These are phyloP conservation scores for Petrea volubilis DNA, from an alignment of 257 asterid species.

Conservation along the genomic window DNA sequence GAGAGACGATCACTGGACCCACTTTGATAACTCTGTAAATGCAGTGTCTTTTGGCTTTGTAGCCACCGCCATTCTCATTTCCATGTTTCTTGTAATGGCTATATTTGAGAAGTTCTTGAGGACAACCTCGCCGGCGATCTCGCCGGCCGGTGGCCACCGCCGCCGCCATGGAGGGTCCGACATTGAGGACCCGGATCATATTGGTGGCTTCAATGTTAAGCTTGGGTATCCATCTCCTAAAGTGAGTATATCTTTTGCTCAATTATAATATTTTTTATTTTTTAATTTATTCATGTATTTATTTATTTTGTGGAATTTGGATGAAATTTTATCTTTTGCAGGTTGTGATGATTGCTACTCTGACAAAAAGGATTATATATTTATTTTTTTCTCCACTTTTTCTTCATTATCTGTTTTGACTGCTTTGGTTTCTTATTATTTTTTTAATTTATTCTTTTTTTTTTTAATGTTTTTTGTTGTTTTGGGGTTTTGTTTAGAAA, in stretches of 20 bases:
- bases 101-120: conserved; percentile 68
- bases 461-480: neutral
- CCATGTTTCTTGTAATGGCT: conserved; percentile 84
- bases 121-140: conserved; percentile 38
- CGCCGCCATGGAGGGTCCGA: conserved; percentile 31
- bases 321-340: conserved; percentile 21
- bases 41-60: conserved; percentile 83
- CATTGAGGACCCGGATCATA: conserved; percentile 44
- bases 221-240: conserved; percentile 49
- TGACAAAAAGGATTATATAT: conserved; percentile 21
- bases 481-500: no score
- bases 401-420: conserved; percentile 7
- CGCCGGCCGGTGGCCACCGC: conserved; percentile 36
- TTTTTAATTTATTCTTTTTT: neutral
- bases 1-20: conserved; percentile 64
- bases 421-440: neutral
- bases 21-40: conserved; percentile 68
- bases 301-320: conserved; percentile 7
- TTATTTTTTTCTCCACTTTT: neutral
- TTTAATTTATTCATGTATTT: neutral
- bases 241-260: conserved; percentile 37
- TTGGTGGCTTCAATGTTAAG: conserved; percentile 34
- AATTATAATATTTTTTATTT: neutral
- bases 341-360: conserved; percentile 29
- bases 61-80: conserved; percentile 73